A percentile compares a stretch with the other conserved stretches of the same genome.
phyloP scores from a whole-genome alignment of 2,329 filamentous ascomycete species.

The Aspergillus floridensis region DNA sequence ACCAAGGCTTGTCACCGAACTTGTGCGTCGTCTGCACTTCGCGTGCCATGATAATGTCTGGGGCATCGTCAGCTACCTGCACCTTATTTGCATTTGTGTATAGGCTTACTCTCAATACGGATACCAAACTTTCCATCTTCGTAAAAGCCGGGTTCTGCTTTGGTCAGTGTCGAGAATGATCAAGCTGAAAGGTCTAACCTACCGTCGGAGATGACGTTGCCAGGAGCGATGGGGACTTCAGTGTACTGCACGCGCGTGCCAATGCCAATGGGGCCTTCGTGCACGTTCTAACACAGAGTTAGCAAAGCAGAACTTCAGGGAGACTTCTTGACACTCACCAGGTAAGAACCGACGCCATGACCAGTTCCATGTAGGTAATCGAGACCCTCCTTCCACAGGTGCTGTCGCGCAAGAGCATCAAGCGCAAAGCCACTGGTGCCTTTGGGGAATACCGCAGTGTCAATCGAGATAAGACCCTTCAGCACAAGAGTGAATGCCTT shows the following conservation, averaged over 20 bases:
- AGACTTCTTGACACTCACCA: conserved; percentile 44
- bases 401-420: conserved; percentile 83
- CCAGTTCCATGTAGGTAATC: conserved; percentile 97
- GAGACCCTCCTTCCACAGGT: conserved; percentile 86
- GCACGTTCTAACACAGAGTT: conserved; percentile 64
- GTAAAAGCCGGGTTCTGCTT: conserved; percentile 83
- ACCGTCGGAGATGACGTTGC: conserved; percentile 88
- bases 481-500: conserved; percentile 91
- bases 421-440: conserved; percentile 91
- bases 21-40: conserved; percentile 83
- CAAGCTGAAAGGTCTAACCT: conserved; percentile 9
- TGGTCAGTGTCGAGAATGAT: conserved; percentile 15
- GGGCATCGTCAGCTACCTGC: conserved; percentile 3
- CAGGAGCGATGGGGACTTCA: conserved; percentile 83
- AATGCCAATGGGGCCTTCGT: conserved; percentile 95
- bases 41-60: conserved; percentile 80
- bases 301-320: conserved; percentile 11
- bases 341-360: conserved; percentile 88
- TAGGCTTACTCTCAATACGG: conserved; percentile 72
- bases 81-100: no score
- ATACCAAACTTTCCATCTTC: conserved; percentile 94
- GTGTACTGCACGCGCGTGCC: conserved; percentile 88
- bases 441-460: conserved; percentile 85
- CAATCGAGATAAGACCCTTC: conserved; percentile 89
- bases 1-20: conserved; percentile 90